Evolutionary conservation across 2,329 filamentous ascomycete genomes (phyloP).

Genomic region (Zymoseptoria brevis): DNA sequence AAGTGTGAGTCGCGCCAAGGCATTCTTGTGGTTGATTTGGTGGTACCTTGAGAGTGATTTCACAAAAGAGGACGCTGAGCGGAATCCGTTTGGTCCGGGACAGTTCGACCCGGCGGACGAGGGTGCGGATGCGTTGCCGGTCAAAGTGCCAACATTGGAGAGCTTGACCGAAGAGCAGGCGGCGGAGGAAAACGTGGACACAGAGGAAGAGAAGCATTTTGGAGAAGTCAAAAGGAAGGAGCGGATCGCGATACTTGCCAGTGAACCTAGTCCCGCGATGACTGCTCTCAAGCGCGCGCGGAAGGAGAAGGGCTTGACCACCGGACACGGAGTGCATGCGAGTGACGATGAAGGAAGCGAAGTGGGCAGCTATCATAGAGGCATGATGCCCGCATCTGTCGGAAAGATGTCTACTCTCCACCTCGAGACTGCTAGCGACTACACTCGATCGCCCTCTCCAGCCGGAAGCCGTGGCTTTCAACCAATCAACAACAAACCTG

Average conservation of each 20-base stretch:
- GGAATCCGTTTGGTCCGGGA: conserved; percentile 79
- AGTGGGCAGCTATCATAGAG: conserved; percentile 14
- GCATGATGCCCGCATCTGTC: conserved; percentile 9
- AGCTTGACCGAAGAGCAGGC: conserved; percentile 59
- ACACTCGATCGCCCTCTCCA: conserved; percentile 39
- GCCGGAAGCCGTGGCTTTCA: conserved; percentile 28
- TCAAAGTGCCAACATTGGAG: conserved; percentile 58
- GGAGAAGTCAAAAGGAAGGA: conserved; percentile 67
- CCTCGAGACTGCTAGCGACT: conserved; percentile 36
- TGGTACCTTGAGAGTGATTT: conserved; percentile 97
- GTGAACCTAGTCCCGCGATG: conserved; percentile 62
- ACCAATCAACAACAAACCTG: conserved; percentile 32
- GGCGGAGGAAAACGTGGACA: conserved; percentile 65
- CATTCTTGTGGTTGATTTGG: conserved; percentile 98
- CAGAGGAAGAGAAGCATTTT: conserved; percentile 60
- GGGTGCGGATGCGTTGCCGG: conserved; percentile 38
- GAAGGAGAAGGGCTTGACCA: conserved; percentile 37
- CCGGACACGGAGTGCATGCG: conserved; percentile 16
- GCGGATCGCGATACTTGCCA: conserved; percentile 62
- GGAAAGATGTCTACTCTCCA: conserved; percentile 11
- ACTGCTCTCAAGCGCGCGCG: conserved; percentile 44
- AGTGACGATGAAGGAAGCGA: conserved; percentile 28
- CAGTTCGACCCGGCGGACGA: conserved; percentile 33
- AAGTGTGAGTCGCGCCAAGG: conserved; percentile 72
- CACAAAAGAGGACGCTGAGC: conserved; percentile 73